A percentile compares a stretch with the other conserved stretches of the same genome.
Evolutionary conservation across 345 rosid genomes (phyloP).

Genomic region (Abelmoschus esculentus): DNA sequence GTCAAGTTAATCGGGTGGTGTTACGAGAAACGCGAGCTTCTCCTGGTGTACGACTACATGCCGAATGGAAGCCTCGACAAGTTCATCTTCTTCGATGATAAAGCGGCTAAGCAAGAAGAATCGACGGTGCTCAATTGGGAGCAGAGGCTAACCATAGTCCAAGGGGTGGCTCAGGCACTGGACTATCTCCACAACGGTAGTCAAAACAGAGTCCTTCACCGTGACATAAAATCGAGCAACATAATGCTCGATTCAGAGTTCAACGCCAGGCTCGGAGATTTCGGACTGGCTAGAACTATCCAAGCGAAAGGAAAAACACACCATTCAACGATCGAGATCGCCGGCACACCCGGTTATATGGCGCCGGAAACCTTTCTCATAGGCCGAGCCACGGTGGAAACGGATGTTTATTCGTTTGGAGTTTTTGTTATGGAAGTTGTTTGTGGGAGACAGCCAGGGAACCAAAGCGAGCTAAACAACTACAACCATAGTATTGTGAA

Average conservation of each 20-base stretch:
- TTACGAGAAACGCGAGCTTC: constrained; percentile 43
- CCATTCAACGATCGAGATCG: constrained; percentile 58
- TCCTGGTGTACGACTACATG: constrained; percentile 66
- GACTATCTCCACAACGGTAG: constrained; percentile 71
- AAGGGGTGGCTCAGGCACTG: constrained; percentile 58
- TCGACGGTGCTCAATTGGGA: constrained; percentile 39
- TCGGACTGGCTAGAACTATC: constrained; percentile 65
- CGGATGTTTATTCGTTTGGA: constrained; percentile 65
- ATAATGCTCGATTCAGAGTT: constrained; percentile 60
- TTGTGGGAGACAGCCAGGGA: constrained; percentile 48
- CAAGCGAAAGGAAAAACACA: constrained; percentile 51
- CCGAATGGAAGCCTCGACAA: constrained; percentile 65
- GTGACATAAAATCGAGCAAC: constrained; percentile 68
- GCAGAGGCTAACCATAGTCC: constrained; percentile 36
- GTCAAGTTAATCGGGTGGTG: constrained; percentile 83
- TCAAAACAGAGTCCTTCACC: constrained; percentile 57
- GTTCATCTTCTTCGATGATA: constrained; percentile 30
- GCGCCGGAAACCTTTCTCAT: constrained; percentile 66
- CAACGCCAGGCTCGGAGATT: constrained; percentile 57
- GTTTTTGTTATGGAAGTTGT: constrained; percentile 53
- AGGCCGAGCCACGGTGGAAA: constrained; percentile 55
- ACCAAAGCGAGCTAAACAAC: constrained; percentile 20
- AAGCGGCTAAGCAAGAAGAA: constrained; percentile 5
- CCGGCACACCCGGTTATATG: constrained; percentile 81
- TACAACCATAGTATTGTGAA: constrained; percentile 51